Conservation (phyloP, 2,329 filamentous ascomycete species). For the Aspergillus awamori region DNA sequence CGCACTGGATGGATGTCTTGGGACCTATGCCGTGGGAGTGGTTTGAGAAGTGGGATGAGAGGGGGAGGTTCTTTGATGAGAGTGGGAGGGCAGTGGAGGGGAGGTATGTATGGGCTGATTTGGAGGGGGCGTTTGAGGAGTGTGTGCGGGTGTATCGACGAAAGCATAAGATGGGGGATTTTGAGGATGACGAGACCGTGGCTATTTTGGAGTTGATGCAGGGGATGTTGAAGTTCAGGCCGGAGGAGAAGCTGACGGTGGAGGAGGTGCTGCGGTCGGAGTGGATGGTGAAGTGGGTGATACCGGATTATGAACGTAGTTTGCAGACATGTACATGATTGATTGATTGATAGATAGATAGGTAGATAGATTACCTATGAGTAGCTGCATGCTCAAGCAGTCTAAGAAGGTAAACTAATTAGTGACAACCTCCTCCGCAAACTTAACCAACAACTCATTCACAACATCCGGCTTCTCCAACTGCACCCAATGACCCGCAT, state of each 20-base stretch:
- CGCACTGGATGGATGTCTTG: constrained; percentile 21
- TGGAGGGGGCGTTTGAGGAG: constrained; percentile 25
- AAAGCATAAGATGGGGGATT: constrained; percentile 6
- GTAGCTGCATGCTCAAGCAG: too few species aligned
- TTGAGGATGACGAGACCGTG: constrained; percentile 20
- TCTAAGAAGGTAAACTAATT: too few species aligned
- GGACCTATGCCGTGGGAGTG: constrained; percentile 23
- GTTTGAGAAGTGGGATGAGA: constrained; percentile 24
- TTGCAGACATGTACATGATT: neutral
- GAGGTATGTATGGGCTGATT: constrained; percentile 21
- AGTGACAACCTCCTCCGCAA: too few species aligned
- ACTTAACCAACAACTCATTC: too few species aligned
- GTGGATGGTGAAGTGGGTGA: constrained; percentile 26
- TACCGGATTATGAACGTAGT: constrained; percentile 17
- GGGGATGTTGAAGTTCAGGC: constrained; percentile 21
- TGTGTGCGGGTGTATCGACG: constrained; percentile 20
- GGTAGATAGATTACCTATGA: too few species aligned
- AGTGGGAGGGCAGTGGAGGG: constrained; percentile 16
- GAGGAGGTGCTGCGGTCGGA: constrained; percentile 18
- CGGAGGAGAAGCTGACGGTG: constrained; percentile 16
- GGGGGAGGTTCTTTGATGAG: constrained; percentile 19
- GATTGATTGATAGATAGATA: neutral
- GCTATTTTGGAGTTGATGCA: constrained; percentile 21
- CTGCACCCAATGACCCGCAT: too few species aligned
- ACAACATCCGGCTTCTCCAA: too few species aligned